Evolutionary conservation across 208 protist species (phyloP), one percentile per base, ranked within the genome.

Genomic region (Acanthamoeba sp.): DNA sequence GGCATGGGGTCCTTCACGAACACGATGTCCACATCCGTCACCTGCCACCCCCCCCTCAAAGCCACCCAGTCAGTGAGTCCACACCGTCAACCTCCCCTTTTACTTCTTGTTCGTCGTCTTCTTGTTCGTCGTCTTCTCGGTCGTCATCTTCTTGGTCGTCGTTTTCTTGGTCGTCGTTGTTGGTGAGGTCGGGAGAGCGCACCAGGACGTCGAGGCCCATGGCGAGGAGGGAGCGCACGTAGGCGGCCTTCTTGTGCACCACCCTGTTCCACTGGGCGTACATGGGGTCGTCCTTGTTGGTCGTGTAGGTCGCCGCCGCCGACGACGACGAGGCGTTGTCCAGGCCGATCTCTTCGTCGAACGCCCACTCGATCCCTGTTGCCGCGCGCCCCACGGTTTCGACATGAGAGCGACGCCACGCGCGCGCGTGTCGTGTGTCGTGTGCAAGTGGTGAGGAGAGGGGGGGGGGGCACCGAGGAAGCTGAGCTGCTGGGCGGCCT

Each of bases 131-230:
- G n/a, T n/a, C n/a, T n/a, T n/a, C n/a, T n/a, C n/a, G n/a, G n/a
- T n/a, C n/a, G n/a, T n/a, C n/a, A n/a, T n/a, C n/a, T n/a, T n/a
- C n/a, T n/a, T n/a, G n/a, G n/a, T n/a, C n/a, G n/a, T n/a, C n/a
- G n/a, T n/a, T n/a, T n/a, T n/a, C n/a, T n/a, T n/a, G n/a, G n/a
- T n/a, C n/a, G n/a, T n/a, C n/a, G n/a, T n/a, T n/a, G n/a, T n/a
- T n/a, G n/a, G n/a, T n/a, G n/a, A n/a, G 48, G 16, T 55, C 48
- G 48, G 48, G 16, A 20, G 0, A 20, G 18, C 45, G 29, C 29
- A 87, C 78, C 78, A 87, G 36, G 78, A 87, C 78, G 40, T 87
- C 42, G 52, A 62, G 52, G 78, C 78, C 78, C 78, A 57, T 32
- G 29, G 24, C 20, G 78, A 87, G 27, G 32, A 87, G 0, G 38